Percentiles rank a stretch among this genome's conserved stretches.
Conservation (phyloP, 805 yeast species). For the Nematodospora valgi region DNA sequence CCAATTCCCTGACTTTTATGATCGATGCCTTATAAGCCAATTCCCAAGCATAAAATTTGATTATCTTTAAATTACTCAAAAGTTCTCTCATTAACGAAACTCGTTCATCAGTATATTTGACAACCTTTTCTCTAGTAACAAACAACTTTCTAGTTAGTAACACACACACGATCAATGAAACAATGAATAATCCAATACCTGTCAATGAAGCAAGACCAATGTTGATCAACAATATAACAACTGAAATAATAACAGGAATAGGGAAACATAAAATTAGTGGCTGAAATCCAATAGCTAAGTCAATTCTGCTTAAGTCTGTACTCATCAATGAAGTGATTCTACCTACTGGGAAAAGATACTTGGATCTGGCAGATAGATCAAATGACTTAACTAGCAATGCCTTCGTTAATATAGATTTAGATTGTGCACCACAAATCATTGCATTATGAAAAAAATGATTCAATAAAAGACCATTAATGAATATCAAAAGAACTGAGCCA, state of each 20-base stretch:
- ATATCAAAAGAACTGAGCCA: slow-evolving; percentile 59
- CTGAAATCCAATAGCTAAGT: slow-evolving; percentile 42
- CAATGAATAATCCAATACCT: slow-evolving; percentile 39
- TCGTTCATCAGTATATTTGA: slow-evolving; percentile 39
- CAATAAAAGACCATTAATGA: slow-evolving; percentile 37
- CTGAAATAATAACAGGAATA: slow-evolving; percentile 38
- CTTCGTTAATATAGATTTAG: slow-evolving; percentile 39
- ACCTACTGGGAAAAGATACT: slow-evolving; percentile 34
- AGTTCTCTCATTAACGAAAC: slow-evolving; percentile 42
- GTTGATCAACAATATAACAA: slow-evolving; percentile 30
- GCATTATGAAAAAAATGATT: slow-evolving; percentile 43
- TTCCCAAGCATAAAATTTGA: slow-evolving; percentile 48
- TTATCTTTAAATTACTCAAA: slow-evolving; percentile 37
- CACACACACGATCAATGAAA: slow-evolving; percentile 33
- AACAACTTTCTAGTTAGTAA: slow-evolving; percentile 32
- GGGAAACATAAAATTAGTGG: slow-evolving; percentile 42
- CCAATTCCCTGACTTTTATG: slow-evolving; percentile 32
- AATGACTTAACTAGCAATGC: slow-evolving; percentile 38
- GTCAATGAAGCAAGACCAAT: slow-evolving; percentile 40
- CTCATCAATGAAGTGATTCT: slow-evolving; percentile 39
- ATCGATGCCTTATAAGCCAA: slow-evolving; percentile 36
- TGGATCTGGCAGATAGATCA: slow-evolving; percentile 30
- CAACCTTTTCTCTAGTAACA: slow-evolving; percentile 32
- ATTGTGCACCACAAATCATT: slow-evolving; percentile 41
- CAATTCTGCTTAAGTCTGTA: slow-evolving; percentile 43